Percentiles rank a stretch among this genome's conserved stretches.
Conservation (phyloP, 768 basidiomycete species). For the Dentipellis fragilis region DNA sequence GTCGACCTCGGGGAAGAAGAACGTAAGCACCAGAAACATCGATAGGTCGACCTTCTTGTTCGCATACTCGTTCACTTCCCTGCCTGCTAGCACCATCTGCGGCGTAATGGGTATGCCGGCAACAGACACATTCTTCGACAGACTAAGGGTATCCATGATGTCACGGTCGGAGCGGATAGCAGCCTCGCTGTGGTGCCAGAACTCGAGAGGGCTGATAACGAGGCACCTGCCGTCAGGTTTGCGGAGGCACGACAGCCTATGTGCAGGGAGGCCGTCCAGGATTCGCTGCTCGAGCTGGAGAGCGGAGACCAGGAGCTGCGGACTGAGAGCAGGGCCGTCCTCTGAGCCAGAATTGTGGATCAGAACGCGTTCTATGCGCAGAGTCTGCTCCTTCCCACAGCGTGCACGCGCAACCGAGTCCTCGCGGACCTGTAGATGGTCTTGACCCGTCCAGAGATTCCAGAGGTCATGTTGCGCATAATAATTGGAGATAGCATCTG, state of each 20-base stretch:
- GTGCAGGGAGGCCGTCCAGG: constrained; percentile 32
- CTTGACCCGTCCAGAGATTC: constrained; percentile 61
- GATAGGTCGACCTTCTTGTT: constrained; percentile 48
- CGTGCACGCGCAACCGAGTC: constrained; percentile 65
- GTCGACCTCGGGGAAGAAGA: constrained; percentile 70
- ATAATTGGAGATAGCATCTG: constrained; percentile 41
- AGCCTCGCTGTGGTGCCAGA: constrained; percentile 60
- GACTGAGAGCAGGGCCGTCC: constrained; percentile 47
- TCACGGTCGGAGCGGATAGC: constrained; percentile 42
- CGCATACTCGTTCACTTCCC: constrained; percentile 42
- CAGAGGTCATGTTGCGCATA: constrained; percentile 54
- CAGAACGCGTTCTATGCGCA: constrained; percentile 72
- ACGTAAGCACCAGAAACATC: constrained; percentile 67
- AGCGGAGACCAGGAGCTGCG: constrained; percentile 51
- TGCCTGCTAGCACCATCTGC: constrained; percentile 69
- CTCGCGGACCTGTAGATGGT: constrained; percentile 51
- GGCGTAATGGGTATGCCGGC: constrained; percentile 57
- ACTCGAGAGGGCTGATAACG: constrained; percentile 61
- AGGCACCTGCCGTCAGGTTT: constrained; percentile 48
- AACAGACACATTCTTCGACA: constrained; percentile 43
- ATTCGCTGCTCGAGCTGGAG: constrained; percentile 53
- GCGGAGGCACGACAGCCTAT: constrained; percentile 43
- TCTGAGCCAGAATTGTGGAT: constrained; percentile 44
- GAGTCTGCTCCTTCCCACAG: constrained; percentile 57
- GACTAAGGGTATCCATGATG: constrained; percentile 49